These are phyloP conservation scores for Vararia minispora DNA, from an alignment of 768 basidiomycete species.

Conservation along the genomic window DNA sequence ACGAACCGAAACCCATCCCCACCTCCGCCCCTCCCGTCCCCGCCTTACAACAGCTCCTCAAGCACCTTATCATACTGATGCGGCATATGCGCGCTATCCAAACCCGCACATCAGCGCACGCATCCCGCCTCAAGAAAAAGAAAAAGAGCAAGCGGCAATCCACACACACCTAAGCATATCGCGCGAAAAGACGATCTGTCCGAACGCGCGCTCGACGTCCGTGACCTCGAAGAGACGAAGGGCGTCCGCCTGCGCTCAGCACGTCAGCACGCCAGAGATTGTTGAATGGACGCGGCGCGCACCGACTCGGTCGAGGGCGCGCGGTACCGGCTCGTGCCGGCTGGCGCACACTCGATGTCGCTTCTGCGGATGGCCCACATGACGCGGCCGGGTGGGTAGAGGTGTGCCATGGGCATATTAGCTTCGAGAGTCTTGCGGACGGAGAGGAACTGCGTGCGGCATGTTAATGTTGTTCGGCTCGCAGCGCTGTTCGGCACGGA, in stretches of 20 bases:
- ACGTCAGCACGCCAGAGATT: too few relatives aligned
- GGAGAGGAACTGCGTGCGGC: slow-evolving; percentile 48
- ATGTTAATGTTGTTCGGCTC: neutral
- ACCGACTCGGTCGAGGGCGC: slow-evolving; percentile 5
- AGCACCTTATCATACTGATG: slow-evolving; percentile 71
- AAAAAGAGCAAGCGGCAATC: neutral
- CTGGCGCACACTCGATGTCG: slow-evolving; percentile 51
- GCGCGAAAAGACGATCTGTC: slow-evolving; percentile 69
- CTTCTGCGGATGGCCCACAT: slow-evolving; percentile 71
- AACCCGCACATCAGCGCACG: neutral
- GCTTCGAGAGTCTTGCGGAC: slow-evolving; percentile 78
- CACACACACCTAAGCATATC: slow-evolving; percentile 66
- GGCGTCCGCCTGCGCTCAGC: slow-evolving; percentile 29
- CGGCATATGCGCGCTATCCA: slow-evolving; percentile 57
- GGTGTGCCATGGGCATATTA: slow-evolving; percentile 61
- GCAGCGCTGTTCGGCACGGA: too few relatives aligned
- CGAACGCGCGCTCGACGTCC: slow-evolving; percentile 67
- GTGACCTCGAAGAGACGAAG: slow-evolving; percentile 68
- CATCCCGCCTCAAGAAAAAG: neutral
- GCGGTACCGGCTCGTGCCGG: slow-evolving; percentile 7
- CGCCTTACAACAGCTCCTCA: slow-evolving; percentile 43
- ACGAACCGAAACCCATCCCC: too few relatives aligned
- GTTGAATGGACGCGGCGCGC: slow-evolving; percentile 3
- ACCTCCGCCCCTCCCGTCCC: too few relatives aligned
- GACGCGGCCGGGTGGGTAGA: slow-evolving; percentile 70